Conservation (phyloP, 768 basidiomycete genomes). For the Hericium rajendrae region DNA sequence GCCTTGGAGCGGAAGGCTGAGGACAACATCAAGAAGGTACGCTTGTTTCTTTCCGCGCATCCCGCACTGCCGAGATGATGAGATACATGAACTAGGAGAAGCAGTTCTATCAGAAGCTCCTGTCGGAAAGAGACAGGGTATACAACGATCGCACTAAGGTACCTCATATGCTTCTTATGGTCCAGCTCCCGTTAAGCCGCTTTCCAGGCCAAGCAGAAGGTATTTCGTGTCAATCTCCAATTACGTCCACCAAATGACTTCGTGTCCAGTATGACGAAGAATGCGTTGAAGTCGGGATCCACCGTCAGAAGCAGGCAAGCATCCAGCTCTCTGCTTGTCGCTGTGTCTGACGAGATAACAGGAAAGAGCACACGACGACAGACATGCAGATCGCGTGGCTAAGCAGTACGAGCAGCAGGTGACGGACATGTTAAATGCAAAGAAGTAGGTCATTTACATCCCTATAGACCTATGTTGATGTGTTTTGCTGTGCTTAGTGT, state of each 20-base stretch:
- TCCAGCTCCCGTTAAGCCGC: slow-evolving; percentile 2
- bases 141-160: slow-evolving; percentile 69
- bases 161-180: slow-evolving; percentile 6
- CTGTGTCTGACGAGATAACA: slow-evolving; percentile 17
- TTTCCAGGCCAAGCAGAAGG: slow-evolving; percentile 55
- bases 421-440: slow-evolving; percentile 69
- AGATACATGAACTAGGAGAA: slow-evolving; percentile 37
- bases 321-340: neutral
- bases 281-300: slow-evolving; percentile 60
- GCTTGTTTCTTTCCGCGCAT: neutral
- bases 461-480: too few species aligned
- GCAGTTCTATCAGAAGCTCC: slow-evolving; percentile 59
- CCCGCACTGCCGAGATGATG: slow-evolving; percentile 2
- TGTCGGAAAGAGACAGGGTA: slow-evolving; percentile 59
- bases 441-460: slow-evolving; percentile 45
- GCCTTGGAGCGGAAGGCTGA: slow-evolving; percentile 53
- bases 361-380: slow-evolving; percentile 64
- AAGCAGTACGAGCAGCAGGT: slow-evolving; percentile 71
- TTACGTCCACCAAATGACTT: too few species aligned
- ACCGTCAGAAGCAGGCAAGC: slow-evolving; percentile 71
- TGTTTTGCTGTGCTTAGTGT: slow-evolving; percentile 27
- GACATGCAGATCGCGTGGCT: slow-evolving; percentile 62
- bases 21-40: slow-evolving; percentile 59
- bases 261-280: slow-evolving; percentile 64
- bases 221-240: slow-evolving; percentile 12